Conservation (phyloP, 2,329 filamentous ascomycete genomes). For the Paramyrothecium sp. region DNA sequence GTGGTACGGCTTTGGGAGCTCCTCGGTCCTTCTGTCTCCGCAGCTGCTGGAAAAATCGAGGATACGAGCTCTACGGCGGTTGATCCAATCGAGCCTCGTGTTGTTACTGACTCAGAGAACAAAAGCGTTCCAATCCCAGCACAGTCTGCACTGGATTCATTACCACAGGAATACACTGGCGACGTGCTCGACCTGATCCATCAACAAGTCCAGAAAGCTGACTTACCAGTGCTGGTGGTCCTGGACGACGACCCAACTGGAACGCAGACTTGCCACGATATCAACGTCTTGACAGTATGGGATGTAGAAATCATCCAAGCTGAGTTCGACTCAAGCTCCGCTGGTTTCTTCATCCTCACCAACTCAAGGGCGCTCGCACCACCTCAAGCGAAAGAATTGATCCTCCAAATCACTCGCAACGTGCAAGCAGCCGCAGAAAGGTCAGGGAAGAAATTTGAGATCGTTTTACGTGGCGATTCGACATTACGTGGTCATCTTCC, state of each 20-base stretch:
- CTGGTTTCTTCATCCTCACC: conserved; percentile 59
- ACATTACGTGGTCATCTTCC: conserved; percentile 56
- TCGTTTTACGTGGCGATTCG: conserved; percentile 55
- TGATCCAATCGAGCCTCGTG: too few species aligned
- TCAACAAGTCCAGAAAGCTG: conserved; percentile 11
- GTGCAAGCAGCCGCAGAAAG: conserved; percentile 41
- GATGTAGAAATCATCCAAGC: conserved; percentile 39
- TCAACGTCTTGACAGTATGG: conserved; percentile 55
- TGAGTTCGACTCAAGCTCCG: conserved; percentile 37
- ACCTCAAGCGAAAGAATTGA: conserved; percentile 40
- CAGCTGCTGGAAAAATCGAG: too few species aligned
- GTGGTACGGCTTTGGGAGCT: conserved; percentile 37
- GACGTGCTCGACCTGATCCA: conserved; percentile 18
- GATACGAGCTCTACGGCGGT: too few species aligned
- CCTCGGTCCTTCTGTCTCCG: conserved; percentile 10
- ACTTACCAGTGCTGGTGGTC: conserved; percentile 33
- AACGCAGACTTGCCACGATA: conserved; percentile 58
- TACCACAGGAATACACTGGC: conserved; percentile 17
- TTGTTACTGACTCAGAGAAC: background rate
- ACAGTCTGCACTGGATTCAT: conserved; percentile 14
- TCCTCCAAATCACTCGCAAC: conserved; percentile 47
- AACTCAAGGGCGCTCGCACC: conserved; percentile 55
- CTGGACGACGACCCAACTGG: conserved; percentile 58
- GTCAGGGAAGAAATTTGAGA: conserved; percentile 42
- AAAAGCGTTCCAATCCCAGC: conserved; percentile 9